These are phyloP conservation scores for Phytophthora constricta DNA, from an alignment of 352 stramenopile species.

Conservation along the genomic window DNA sequence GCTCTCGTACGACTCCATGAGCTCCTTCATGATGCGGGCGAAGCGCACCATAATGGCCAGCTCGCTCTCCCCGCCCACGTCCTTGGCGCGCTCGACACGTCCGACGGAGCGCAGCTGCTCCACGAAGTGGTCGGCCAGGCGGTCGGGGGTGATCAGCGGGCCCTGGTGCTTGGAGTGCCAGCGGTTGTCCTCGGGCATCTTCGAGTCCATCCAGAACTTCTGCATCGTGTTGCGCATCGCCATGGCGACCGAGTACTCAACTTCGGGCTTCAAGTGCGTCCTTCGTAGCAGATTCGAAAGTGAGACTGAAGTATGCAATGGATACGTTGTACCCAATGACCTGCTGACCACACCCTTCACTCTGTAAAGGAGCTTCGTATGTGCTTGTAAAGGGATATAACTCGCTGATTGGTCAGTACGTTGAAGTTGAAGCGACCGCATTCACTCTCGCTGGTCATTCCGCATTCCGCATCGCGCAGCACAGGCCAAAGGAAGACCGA, in stretches of 20 bases:
- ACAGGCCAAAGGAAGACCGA: background rate
- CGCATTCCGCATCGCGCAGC: constrained; percentile 19
- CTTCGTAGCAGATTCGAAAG: background rate
- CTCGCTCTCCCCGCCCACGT: constrained; percentile 20
- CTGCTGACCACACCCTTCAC: background rate
- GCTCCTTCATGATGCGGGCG: constrained; percentile 33
- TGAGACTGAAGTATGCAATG: background rate
- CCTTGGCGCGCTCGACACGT: background rate
- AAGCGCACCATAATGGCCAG: constrained; percentile 39
- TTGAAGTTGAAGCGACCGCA: constrained; percentile 38
- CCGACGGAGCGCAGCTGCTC: constrained; percentile 18
- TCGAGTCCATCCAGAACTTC: constrained; percentile 41
- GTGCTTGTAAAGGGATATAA: constrained; percentile 7
- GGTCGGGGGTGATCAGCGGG: constrained; percentile 23
- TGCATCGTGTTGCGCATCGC: constrained; percentile 35
- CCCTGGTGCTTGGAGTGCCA: constrained; percentile 34
- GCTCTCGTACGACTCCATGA: constrained; percentile 40
- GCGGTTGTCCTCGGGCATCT: constrained; percentile 36
- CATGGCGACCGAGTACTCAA: background rate
- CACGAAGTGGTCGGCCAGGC: constrained; percentile 34
- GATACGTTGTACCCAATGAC: background rate
- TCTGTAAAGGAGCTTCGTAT: background rate
- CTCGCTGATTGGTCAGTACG: constrained; percentile 14
- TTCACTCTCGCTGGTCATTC: constrained; percentile 38
- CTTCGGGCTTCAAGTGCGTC: background rate